Evolutionary conservation across 2,329 filamentous ascomycete species (phyloP), one percentile per base, ranked within the genome.

Genomic region (Xylariales sp.): DNA sequence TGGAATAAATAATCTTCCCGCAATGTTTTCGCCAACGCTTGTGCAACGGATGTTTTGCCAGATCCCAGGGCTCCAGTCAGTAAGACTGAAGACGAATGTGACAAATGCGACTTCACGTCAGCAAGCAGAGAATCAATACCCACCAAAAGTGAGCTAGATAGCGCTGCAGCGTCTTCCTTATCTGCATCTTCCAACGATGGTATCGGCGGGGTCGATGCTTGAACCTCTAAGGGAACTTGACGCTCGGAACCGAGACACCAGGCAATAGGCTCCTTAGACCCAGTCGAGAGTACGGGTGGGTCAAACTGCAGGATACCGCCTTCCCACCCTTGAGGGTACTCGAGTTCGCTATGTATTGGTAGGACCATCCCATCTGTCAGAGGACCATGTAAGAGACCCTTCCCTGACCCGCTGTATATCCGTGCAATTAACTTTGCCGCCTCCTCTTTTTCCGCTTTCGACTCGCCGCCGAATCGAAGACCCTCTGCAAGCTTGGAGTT

Each of bases 291-390:
- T 39, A 65, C 58, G 11, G 76, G 61, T 23, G 80, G 78, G 29
- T 93, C 83, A 51, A 96, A 88, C 52, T 82, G 83, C 37, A 96
- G 53, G 18, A 96, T 76, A 2, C 88, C 91, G 3, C 93, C 93
- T 45, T 89, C 81, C 81, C 91, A 96, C 12, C 77, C 75, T 29
- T 74, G 69, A 5, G 67, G 72, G 36, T 59, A 67, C 48, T 64
- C 72, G n/a, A 74, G 65, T 16, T 66, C 78, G 41, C 73, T 69
- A 38, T 72, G 72, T 24, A 71, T 51, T 1, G 69, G 81, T 15
- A 98, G 63, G 12, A 96, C 63, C 65, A 91, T 85, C 3, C 91
- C 90, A 59, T 98, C 88, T 0, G 90, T 96, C 35, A 98, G 59
- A 5, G 93, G 89, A 0, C 93, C 93, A 39, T 85, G 78, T 2